Conservation (phyloP, 805 yeast species). For the Myxozyma neotropica region DNA sequence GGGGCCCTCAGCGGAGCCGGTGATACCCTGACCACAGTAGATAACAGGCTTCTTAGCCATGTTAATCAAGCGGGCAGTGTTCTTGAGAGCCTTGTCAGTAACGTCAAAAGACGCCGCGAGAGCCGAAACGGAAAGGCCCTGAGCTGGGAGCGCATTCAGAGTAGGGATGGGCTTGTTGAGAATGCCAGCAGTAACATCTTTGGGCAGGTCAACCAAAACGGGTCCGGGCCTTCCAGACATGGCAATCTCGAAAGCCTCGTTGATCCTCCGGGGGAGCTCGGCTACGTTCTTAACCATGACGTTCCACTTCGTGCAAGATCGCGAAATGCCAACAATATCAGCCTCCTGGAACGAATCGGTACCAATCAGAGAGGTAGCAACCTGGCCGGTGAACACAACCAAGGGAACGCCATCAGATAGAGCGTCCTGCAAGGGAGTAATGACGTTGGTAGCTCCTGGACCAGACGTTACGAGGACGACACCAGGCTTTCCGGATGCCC, state of each 20-base stretch:
- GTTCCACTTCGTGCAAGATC: constrained; percentile 98
- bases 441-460: constrained; percentile 98
- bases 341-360: constrained; percentile 99
- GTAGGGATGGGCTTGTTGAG: constrained; percentile 88
- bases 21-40: constrained; percentile 90
- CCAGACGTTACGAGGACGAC: constrained; percentile 98
- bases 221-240: constrained; percentile 98
- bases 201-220: constrained; percentile 94
- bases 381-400: constrained; percentile 97
- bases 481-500: constrained; percentile 95
- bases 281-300: constrained; percentile 96
- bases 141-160: constrained; percentile 51
- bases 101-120: constrained; percentile 73
- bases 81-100: constrained; percentile 69
- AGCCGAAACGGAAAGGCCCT: constrained; percentile 56
- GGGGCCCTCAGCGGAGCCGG: constrained; percentile 81
- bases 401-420: constrained; percentile 95
- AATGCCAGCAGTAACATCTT: constrained; percentile 94
- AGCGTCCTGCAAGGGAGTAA: constrained; percentile 99
- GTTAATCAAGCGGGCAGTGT: constrained; percentile 78
- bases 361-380: constrained; percentile 92
- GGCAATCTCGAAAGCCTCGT: constrained; percentile 98
- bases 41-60: constrained; percentile 83
- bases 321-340: constrained; percentile 93
- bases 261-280: constrained; percentile 91